Conservation (phyloP, 768 basidiomycete genomes). For the Suillus decipiens region DNA sequence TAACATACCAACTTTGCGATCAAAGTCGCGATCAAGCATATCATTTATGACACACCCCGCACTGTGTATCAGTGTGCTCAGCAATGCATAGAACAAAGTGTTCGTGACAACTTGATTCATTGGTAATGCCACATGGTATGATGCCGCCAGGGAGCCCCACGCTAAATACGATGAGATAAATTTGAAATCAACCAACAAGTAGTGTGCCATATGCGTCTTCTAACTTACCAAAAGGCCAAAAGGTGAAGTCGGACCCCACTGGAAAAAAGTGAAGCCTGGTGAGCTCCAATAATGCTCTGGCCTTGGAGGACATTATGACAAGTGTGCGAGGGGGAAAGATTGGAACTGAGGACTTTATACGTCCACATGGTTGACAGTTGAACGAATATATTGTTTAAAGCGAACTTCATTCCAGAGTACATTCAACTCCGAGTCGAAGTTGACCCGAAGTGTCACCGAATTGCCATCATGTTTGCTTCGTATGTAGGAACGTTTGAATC, state of each 20-base stretch:
- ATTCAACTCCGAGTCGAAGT: too few relatives aligned
- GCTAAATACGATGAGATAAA: not conserved
- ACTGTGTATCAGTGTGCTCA: slow-evolving; percentile 34
- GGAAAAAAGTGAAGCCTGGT: slow-evolving; percentile 5
- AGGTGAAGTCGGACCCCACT: slow-evolving; percentile 1
- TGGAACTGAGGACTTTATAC: too few relatives aligned
- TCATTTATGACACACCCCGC: slow-evolving; percentile 60
- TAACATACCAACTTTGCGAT: slow-evolving; percentile 52
- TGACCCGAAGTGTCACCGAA: too few relatives aligned
- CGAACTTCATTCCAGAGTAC: too few relatives aligned
- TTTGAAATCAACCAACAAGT: not conserved
- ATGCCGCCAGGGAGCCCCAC: not conserved
- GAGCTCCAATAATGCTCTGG: not conserved
- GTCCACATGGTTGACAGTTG: too few relatives aligned
- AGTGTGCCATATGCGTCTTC: not conserved
- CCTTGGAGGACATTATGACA: not conserved
- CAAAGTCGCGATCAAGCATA: slow-evolving; percentile 55
- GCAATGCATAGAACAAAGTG: slow-evolving; percentile 5
- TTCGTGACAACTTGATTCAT: not conserved
- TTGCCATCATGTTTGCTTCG: too few relatives aligned
- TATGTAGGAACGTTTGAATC: too few relatives aligned
- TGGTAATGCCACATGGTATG: slow-evolving; percentile 1
- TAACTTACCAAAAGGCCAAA: slow-evolving; percentile 2
- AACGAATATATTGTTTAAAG: too few relatives aligned
- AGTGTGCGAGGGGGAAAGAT: not conserved